Evolutionary conservation across 2,329 filamentous ascomycete species (phyloP), one percentile per base, ranked within the genome.

Genomic region (Cordyceps javanica): DNA sequence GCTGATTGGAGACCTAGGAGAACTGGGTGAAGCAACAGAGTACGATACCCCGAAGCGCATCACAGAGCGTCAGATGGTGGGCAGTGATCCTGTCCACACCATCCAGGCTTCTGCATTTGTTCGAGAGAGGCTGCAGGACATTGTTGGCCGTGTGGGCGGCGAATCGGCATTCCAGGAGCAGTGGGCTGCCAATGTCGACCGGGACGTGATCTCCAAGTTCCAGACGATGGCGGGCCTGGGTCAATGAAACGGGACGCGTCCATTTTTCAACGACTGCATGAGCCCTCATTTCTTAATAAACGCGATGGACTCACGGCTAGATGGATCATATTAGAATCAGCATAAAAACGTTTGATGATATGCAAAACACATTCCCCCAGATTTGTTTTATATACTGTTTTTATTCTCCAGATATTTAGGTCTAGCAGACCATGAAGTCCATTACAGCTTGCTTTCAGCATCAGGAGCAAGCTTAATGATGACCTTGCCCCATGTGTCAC

Each of bases 401-500:
- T 38, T 38, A 10, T n/a, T 26, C 10, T 19, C 10, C 28, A 28
- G 3, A 26, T 32, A 30, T 39, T n/a, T 42, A 14, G 21, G 5
- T 46, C 16, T 32, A 32, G 25, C 3, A 26, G 2, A 16, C 19
- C 3, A 34, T 25, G 5, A 8, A 16, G 5, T 21, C 49, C 39
- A 39, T 55, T 63, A 86, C 68, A 86, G 64, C 70, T 81, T 83
- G 65, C 78, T 82, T 61, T 78, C 76, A 7, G 77, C 80, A 45
- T 83, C 79, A 64, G 91, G 89, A 1, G 88, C 86, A 42, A 97
- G 78, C 73, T 90, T 90, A 21, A 97, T 87, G 1, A 97, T 90
- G 0, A 97, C 93, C 79, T 97, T 97, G 0, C 93, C 93, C 93
- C 93, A 97, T 1, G 91, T 96, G 52, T 88, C 89, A 60, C 93